phyloP scores from a whole-genome alignment of 1,284 basidiomycete species.

The Anthracocystis walkeri region DNA sequence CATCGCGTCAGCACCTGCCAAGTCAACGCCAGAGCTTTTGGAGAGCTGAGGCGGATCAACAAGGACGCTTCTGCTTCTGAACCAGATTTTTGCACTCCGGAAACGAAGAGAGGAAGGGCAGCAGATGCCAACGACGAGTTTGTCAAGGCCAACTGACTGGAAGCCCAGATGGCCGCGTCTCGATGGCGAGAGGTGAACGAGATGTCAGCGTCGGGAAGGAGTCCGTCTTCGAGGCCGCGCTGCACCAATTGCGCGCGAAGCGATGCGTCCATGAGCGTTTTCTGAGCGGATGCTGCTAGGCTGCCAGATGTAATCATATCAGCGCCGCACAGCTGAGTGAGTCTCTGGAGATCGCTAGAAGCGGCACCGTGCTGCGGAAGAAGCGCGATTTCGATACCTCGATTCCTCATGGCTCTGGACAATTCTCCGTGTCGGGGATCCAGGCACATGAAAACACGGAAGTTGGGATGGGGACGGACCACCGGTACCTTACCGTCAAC shows the following conservation, averaged over 20 bases:
- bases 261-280: conserved; percentile 34
- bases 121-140: conserved; percentile 34
- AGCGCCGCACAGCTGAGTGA: conserved; percentile 22
- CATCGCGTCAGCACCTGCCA: conserved; percentile 15
- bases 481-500: conserved; percentile 81
- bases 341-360: conserved; percentile 29
- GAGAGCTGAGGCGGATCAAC: conserved; percentile 31
- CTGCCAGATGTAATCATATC: background rate
- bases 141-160: conserved; percentile 25
- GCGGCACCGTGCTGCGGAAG: conserved; percentile 19
- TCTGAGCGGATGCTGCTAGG: conserved; percentile 12
- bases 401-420: conserved; percentile 97
- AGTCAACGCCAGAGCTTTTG: conserved; percentile 18
- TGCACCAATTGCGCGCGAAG: conserved; percentile 22
- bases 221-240: conserved; percentile 18
- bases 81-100: conserved; percentile 6
- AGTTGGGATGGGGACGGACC: conserved; percentile 85
- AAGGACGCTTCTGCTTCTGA: conserved; percentile 22
- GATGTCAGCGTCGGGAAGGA: background rate
- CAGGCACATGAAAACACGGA: conserved; percentile 93
- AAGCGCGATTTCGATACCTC: conserved; percentile 84
- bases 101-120: conserved; percentile 20
- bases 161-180: conserved; percentile 23
- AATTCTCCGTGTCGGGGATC: conserved; percentile 92
- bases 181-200: background rate